A percentile compares a stretch with the other conserved stretches of the same genome.
phyloP scores from a whole-genome alignment of 2,329 filamentous ascomycete genomes.

The Fusarium scirpi region DNA sequence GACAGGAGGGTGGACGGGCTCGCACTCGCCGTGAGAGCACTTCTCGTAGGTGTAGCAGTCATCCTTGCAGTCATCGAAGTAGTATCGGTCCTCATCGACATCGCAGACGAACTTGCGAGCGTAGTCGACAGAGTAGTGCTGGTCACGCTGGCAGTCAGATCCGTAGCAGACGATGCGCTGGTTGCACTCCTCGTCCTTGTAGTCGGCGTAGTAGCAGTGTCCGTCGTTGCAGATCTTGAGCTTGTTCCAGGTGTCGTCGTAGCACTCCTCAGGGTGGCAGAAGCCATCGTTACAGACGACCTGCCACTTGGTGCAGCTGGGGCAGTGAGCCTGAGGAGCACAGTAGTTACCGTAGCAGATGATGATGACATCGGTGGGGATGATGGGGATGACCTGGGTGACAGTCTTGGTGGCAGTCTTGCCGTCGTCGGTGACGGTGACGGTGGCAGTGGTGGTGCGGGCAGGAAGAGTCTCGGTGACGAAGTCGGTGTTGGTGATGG shows the following conservation, averaged over 20 bases:
- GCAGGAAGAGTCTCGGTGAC: conserved; percentile 46
- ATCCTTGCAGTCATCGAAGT: conserved; percentile 48
- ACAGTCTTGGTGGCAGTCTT: conserved; percentile 41
- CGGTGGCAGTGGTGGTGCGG: conserved; percentile 43
- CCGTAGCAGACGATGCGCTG: conserved; percentile 53
- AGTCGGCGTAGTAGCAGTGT: conserved; percentile 49
- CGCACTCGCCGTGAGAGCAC: conserved; percentile 46
- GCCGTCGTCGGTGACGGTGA: conserved; percentile 47
- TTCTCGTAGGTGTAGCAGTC: conserved; percentile 48
- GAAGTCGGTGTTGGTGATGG: conserved; percentile 33
- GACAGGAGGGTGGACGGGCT: conserved; percentile 30
- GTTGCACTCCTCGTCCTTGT: conserved; percentile 47
- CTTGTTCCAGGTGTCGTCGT: conserved; percentile 45
- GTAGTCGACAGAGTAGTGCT: conserved; percentile 47
- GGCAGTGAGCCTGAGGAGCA: conserved; percentile 47
- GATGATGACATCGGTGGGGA: conserved; percentile 42
- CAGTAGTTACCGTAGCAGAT: conserved; percentile 50
- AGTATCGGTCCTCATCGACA: conserved; percentile 45
- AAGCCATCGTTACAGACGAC: conserved; percentile 52
- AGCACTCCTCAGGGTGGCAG: conserved; percentile 48
- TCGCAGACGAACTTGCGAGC: conserved; percentile 52
- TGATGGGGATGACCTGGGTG: conserved; percentile 38
- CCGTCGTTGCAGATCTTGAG: conserved; percentile 52
- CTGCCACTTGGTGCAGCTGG: conserved; percentile 43
- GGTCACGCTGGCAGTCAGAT: conserved; percentile 47